Percentiles rank a stretch among this genome's conserved stretches.
phyloP scores from a whole-genome alignment of 495 filamentous ascomycete genomes.

The Oidiodendron maius region DNA sequence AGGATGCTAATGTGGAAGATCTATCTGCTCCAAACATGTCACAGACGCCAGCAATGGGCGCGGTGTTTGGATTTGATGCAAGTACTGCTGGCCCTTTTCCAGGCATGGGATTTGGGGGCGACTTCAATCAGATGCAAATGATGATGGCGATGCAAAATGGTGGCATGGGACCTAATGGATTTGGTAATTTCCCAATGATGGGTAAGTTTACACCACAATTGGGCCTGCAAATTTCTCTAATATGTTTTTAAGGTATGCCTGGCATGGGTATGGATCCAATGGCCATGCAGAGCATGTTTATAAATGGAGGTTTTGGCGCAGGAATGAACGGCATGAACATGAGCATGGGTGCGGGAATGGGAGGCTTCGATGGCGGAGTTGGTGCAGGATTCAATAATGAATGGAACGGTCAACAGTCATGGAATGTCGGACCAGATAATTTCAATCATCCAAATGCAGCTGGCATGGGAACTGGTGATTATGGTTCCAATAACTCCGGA shows the following conservation, averaged over 20 bases:
- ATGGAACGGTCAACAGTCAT: conserved; percentile 64
- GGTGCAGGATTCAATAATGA: conserved; percentile 33
- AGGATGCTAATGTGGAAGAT: conserved; percentile 7
- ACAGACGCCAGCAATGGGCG: conserved; percentile 26
- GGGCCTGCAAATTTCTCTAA: too few species aligned
- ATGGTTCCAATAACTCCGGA: conserved; percentile 74
- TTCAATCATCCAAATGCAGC: conserved; percentile 63
- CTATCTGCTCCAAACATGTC: conserved; percentile 19
- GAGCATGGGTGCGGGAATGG: conserved; percentile 85
- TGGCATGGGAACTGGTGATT: conserved; percentile 70
- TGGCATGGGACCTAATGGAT: conserved; percentile 59
- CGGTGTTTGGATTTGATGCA: conserved; percentile 39
- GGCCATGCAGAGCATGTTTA: conserved; percentile 85
- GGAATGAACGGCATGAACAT: conserved; percentile 84
- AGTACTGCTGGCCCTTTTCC: conserved; percentile 48
- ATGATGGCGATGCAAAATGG: conserved; percentile 68
- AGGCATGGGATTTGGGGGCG: conserved; percentile 47
- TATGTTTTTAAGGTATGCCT: conserved; percentile 72
- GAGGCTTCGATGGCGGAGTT: conserved; percentile 56
- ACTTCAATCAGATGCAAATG: conserved; percentile 70
- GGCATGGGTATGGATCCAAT: conserved; percentile 86
- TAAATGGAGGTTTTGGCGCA: conserved; percentile 66
- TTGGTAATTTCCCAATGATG: conserved; percentile 73
- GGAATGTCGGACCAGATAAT: conserved; percentile 71
- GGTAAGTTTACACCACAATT: conserved; percentile 48